These are phyloP conservation scores for Talaromyces funiculosus DNA, from an alignment of 2,329 filamentous ascomycete genomes.

Conservation along the genomic window DNA sequence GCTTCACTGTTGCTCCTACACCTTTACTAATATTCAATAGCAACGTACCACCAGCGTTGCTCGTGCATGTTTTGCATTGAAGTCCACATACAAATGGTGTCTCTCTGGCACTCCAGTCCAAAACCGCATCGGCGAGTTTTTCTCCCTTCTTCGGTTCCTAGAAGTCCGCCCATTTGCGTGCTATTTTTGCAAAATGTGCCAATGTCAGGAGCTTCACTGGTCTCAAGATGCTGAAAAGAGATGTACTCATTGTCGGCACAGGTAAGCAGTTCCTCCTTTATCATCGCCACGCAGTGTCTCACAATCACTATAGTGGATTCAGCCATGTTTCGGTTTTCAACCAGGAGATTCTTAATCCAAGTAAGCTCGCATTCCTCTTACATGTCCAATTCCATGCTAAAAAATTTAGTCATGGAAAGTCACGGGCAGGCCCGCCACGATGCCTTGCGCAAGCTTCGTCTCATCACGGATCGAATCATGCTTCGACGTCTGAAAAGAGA, in stretches of 20 bases:
- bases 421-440: conserved; percentile 51
- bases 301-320: conserved; percentile 43
- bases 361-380: conserved; percentile 38
- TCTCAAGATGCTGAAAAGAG: conserved; percentile 63
- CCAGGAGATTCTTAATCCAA: conserved; percentile 85
- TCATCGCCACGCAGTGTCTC: not conserved
- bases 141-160: conserved; percentile 87
- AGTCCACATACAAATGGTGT: conserved; percentile 89
- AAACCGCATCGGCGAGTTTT: conserved; percentile 95
- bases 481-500: conserved; percentile 90
- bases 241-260: conserved; percentile 64
- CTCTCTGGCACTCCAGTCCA: conserved; percentile 91
- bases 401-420: conserved; percentile 51
- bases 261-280: conserved; percentile 20
- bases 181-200: conserved; percentile 86
- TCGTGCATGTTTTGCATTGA: conserved; percentile 87
- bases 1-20: not conserved
- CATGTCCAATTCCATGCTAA: conserved; percentile 36
- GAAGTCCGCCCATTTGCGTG: conserved; percentile 83
- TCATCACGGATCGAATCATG: conserved; percentile 93
- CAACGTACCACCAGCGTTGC: conserved; percentile 79
- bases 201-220: conserved; percentile 81
- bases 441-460: conserved; percentile 74
- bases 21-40: conserved; percentile 17
- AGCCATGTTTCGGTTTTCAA: conserved; percentile 81